Conservation (phyloP, 1,139 yeast species). For the Candida frijolesensis region DNA sequence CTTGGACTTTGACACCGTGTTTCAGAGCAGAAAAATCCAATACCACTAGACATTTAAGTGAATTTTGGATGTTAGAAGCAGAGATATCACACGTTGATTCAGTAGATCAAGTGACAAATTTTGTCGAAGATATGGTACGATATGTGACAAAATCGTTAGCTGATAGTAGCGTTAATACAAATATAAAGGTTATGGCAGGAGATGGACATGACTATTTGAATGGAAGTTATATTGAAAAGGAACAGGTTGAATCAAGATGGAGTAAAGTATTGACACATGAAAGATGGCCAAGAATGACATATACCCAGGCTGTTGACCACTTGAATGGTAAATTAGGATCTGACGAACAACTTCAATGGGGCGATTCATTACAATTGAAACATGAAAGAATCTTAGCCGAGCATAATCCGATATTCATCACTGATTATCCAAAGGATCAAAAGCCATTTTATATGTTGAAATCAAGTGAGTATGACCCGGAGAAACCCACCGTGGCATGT, state of each 20-base stretch:
- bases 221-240: slow-evolving; percentile 38
- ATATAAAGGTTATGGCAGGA: slow-evolving; percentile 21
- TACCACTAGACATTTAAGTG: slow-evolving; percentile 88
- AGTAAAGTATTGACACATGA: slow-evolving; percentile 24
- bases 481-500: slow-evolving; percentile 75
- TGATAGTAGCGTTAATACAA: slow-evolving; percentile 3
- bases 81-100: slow-evolving; percentile 71
- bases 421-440: slow-evolving; percentile 76
- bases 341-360: slow-evolving; percentile 46
- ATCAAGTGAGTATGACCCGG: slow-evolving; percentile 30
- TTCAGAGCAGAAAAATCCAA: slow-evolving; percentile 93
- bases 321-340: slow-evolving; percentile 26
- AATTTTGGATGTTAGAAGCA: slow-evolving; percentile 98
- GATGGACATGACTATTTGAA: slow-evolving; percentile 44
- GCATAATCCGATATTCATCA: slow-evolving; percentile 79
- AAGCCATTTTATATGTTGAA: slow-evolving; percentile 93
- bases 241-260: slow-evolving; percentile 41
- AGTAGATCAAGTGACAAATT: slow-evolving; percentile 60
- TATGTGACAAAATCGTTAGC: slow-evolving; percentile 45
- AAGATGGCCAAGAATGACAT: slow-evolving; percentile 74
- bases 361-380: slow-evolving; percentile 74
- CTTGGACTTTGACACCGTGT: slow-evolving; percentile 90
- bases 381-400: slow-evolving; percentile 93
- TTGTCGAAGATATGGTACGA: slow-evolving; percentile 73
- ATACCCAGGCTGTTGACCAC: slow-evolving; percentile 67